Conservation (phyloP, 108 stramenopile genomes). For the Nannochloropsis oceanica region DNA sequence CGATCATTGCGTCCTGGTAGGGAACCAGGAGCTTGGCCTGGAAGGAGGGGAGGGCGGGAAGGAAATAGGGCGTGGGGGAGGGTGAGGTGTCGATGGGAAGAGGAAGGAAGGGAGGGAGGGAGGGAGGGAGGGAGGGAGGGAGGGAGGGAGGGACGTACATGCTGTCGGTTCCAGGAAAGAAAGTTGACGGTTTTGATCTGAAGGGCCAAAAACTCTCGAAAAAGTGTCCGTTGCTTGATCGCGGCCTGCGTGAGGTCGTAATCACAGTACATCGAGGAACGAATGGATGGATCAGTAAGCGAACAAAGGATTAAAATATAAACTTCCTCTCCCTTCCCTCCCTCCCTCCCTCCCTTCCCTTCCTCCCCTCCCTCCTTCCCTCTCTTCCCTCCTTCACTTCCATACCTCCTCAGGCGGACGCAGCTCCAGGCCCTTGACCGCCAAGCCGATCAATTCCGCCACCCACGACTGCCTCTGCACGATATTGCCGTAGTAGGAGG, state of each 20-base stretch:
- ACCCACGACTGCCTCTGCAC: not conserved
- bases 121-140: not conserved
- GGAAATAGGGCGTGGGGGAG: not conserved
- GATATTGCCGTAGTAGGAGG: not conserved
- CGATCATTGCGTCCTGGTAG: not conserved
- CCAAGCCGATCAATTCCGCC: conserved; percentile 51
- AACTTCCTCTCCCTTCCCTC: conserved; percentile 14
- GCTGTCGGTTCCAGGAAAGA: not conserved
- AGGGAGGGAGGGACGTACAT: not conserved
- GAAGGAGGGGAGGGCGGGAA: not conserved
- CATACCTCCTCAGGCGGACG: conserved; percentile 33
- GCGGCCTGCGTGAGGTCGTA: not conserved
- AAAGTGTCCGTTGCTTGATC: not conserved
- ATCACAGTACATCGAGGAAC: not conserved
- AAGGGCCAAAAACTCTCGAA: not conserved
- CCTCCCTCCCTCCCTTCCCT: not conserved
- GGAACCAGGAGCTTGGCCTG: not conserved
- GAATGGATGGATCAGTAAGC: too few relatives aligned
- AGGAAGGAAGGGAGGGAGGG: not conserved
- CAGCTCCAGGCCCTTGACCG: conserved; percentile 71
- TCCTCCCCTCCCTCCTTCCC: not conserved
- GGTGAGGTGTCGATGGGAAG: not conserved
- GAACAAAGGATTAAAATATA: not conserved
- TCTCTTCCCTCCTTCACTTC: not conserved
- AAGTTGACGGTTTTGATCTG: not conserved